Conservation (phyloP, 805 yeast species). For the Debaryomyces castellii region DNA sequence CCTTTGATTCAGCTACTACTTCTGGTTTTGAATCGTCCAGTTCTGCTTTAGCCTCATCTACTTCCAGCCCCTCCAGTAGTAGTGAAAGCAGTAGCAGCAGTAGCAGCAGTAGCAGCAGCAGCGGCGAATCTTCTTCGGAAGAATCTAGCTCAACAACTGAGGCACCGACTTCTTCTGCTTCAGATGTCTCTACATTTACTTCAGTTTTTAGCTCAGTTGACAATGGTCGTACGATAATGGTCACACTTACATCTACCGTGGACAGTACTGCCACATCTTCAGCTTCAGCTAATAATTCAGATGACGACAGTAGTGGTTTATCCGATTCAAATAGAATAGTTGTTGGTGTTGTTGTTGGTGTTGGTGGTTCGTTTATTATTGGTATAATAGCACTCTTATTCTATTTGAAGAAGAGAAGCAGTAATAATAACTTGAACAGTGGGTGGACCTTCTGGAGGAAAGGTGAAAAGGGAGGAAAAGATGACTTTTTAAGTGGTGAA, state of each 20-base stretch:
- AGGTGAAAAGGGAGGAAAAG: conserved; percentile 40
- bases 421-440: conserved; percentile 25
- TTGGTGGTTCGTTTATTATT: conserved; percentile 41
- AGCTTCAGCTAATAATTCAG: conserved; percentile 14
- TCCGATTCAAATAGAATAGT: conserved; percentile 43
- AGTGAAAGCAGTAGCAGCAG: neutral
- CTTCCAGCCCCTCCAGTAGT: conserved; percentile 2
- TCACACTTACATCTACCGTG: conserved; percentile 38
- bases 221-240: conserved; percentile 37
- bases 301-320: conserved; percentile 25
- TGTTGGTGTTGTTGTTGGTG: conserved; percentile 49
- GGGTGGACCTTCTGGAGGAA: conserved; percentile 52
- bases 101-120: no score
- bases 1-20: neutral
- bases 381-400: conserved; percentile 35
- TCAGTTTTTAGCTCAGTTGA: conserved; percentile 34
- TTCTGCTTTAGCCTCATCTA: neutral
- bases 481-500: conserved; percentile 44
- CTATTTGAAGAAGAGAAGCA: conserved; percentile 34
- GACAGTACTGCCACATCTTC: conserved; percentile 22
- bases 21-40: neutral
- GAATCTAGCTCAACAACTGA: conserved; percentile 7
- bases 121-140: neutral
- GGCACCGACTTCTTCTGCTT: conserved; percentile 1
- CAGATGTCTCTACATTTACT: conserved; percentile 9